Evolutionary conservation across 768 basidiomycete genomes (phyloP).

Genomic region (Polyporus arcularius): DNA sequence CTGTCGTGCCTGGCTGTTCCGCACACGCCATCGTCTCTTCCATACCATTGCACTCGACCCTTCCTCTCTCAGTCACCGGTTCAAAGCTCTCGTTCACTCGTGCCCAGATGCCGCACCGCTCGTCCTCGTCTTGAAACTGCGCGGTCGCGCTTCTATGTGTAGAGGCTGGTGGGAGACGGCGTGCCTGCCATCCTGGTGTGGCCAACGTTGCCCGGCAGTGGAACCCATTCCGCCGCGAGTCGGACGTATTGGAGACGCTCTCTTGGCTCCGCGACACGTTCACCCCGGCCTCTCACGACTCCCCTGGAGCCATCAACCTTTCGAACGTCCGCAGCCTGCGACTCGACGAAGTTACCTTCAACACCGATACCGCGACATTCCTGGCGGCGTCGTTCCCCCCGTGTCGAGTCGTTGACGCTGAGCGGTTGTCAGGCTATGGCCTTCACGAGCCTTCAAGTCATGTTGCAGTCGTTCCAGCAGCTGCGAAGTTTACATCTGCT

Average conservation of each 20-base stretch:
- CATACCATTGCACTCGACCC: slow-evolving; percentile 15
- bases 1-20: slow-evolving; percentile 30
- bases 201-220: slow-evolving; percentile 17
- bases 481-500: slow-evolving; percentile 13
- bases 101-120: slow-evolving; percentile 10
- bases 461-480: slow-evolving; percentile 9
- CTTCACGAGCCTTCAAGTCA: slow-evolving; percentile 16
- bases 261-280: slow-evolving; percentile 9
- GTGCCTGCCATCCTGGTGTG: slow-evolving; percentile 5
- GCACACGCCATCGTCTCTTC: slow-evolving; percentile 29
- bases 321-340: slow-evolving; percentile 8
- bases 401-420: slow-evolving; percentile 10
- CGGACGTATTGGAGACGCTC: neutral
- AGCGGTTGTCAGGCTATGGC: slow-evolving; percentile 18
- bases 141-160: slow-evolving; percentile 2
- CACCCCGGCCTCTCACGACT: neutral
- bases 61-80: slow-evolving; percentile 10
- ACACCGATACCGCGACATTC: slow-evolving; percentile 1
- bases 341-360: slow-evolving; percentile 14
- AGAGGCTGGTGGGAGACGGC: slow-evolving; percentile 3
- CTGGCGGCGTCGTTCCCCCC: slow-evolving; percentile 9
- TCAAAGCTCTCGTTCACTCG: slow-evolving; percentile 8
- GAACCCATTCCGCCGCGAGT: neutral
- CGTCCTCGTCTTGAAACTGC: slow-evolving; percentile 19
- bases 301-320: neutral